phyloP scores from a whole-genome alignment of 495 filamentous ascomycete species.

The Stereocaulon alpinum region DNA sequence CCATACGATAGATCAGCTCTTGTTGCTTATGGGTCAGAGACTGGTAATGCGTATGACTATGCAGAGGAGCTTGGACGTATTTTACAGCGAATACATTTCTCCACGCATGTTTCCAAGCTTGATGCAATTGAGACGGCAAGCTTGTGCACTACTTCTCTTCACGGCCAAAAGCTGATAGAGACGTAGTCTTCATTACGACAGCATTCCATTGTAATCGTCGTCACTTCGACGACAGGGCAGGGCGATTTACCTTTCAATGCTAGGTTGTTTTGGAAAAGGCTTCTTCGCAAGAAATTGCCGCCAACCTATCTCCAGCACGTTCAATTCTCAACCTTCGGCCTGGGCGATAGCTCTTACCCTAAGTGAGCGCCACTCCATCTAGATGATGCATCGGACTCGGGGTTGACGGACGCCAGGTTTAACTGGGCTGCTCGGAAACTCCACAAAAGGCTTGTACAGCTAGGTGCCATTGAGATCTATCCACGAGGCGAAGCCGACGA shows the following conservation, averaged over 20 bases:
- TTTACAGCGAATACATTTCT: constrained; percentile 65
- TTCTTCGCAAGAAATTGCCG: constrained; percentile 68
- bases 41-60: constrained; percentile 81
- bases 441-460: constrained; percentile 70
- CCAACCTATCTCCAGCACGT: constrained; percentile 55
- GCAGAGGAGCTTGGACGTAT: constrained; percentile 71
- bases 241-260: constrained; percentile 82
- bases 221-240: constrained; percentile 87
- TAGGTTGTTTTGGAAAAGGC: constrained; percentile 69
- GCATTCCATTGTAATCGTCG: constrained; percentile 60
- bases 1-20: constrained; percentile 40
- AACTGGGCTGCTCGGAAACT: constrained; percentile 90
- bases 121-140: constrained; percentile 65
- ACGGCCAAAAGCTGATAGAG: neutral
- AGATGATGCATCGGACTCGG: neutral
- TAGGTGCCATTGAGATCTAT: constrained; percentile 71
- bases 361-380: constrained; percentile 42
- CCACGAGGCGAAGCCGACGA: constrained; percentile 81
- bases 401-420: constrained; percentile 46
- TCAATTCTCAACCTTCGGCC: constrained; percentile 73
- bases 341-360: constrained; percentile 89
- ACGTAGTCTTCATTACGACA: constrained; percentile 37
- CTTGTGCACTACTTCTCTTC: neutral
- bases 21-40: constrained; percentile 88
- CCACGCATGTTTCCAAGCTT: constrained; percentile 62